phyloP scores from a whole-genome alignment of 306 rosid species.

The Citrullus colocynthis region DNA sequence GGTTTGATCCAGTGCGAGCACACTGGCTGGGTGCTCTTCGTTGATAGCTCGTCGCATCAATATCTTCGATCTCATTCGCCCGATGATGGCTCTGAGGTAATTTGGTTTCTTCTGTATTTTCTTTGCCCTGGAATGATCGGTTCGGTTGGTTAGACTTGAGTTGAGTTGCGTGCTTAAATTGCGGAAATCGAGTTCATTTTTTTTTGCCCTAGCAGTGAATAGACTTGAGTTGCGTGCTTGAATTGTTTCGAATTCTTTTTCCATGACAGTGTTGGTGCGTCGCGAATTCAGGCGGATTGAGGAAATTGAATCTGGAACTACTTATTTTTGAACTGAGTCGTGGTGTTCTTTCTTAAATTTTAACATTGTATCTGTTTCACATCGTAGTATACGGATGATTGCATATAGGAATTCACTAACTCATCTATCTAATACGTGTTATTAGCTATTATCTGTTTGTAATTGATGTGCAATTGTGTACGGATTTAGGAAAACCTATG shows the following conservation, averaged over 20 bases:
- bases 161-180: not conserved
- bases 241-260: not conserved
- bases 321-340: not conserved
- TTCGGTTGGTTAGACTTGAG: not conserved
- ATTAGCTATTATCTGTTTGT: not conserved
- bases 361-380: not conserved
- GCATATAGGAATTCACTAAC: not conserved
- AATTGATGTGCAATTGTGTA: not conserved
- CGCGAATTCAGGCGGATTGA: not conserved
- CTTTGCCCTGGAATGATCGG: not conserved
- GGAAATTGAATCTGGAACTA: not conserved
- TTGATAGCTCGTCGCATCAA: constrained; percentile 28
- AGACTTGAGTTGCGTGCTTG: not conserved
- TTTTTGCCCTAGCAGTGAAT: not conserved
- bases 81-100: constrained; percentile 29
- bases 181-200: no score
- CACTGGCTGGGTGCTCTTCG: constrained; percentile 26
- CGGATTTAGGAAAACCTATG: not conserved
- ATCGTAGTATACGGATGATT: not conserved
- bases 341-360: not conserved
- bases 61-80: constrained; percentile 26
- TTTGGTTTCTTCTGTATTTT: not conserved
- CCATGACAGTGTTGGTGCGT: not conserved
- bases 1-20: constrained; percentile 23
- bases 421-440: not conserved